Evolutionary conservation across 2,329 filamentous ascomycete species (phyloP).

Genomic region (Monilinia fructicola): DNA sequence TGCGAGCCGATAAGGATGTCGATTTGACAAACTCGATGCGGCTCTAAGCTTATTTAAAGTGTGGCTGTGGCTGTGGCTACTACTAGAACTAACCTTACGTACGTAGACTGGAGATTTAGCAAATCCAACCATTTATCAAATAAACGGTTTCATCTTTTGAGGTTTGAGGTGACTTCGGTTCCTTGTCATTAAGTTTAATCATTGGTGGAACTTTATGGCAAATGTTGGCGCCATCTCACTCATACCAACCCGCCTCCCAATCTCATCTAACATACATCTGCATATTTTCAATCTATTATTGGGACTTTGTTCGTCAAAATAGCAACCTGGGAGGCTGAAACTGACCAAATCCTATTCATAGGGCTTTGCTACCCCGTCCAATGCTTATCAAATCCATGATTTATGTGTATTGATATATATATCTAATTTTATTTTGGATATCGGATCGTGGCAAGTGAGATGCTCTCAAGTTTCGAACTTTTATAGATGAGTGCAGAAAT

Average conservation of each 20-base stretch:
- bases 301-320: not conserved
- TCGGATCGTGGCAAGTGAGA: constrained; percentile 1
- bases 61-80: constrained; percentile 7
- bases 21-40: not conserved
- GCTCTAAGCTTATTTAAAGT: constrained; percentile 19
- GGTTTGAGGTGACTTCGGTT: no score
- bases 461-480: not conserved
- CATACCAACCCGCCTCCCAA: not conserved
- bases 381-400: not conserved
- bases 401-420: not conserved
- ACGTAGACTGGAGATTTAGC: not conserved
- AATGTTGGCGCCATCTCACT: not conserved
- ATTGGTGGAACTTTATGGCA: not conserved
- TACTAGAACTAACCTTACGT: no score
- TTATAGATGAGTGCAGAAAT: not conserved
- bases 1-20: not conserved
- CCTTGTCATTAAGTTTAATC: not conserved
- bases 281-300: not conserved
- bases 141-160: not conserved
- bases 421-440: not conserved
- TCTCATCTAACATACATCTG: not conserved
- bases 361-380: not conserved
- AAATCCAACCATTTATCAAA: no score
- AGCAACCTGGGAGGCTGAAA: not conserved
- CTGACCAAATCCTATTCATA: not conserved